These are phyloP conservation scores for Lentinus polychrous DNA, from an alignment of 1,284 basidiomycete genomes.

Conservation along the genomic window DNA sequence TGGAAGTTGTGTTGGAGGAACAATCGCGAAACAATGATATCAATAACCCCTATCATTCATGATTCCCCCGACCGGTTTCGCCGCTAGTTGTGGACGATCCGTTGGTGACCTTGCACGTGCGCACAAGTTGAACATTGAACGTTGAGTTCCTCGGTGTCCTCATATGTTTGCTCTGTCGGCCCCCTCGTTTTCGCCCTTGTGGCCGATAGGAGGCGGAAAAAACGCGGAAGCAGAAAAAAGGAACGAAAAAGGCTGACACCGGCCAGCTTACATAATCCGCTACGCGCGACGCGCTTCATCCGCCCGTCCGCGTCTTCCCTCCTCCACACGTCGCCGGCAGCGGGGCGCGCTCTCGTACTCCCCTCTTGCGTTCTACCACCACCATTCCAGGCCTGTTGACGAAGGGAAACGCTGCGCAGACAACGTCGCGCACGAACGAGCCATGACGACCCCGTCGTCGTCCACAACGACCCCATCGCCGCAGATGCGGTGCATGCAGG, in stretches of 20 bases:
- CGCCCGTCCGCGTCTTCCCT: conserved; percentile 5
- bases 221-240: background rate
- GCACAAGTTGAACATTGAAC: no score
- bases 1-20: no score
- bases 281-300: conserved; percentile 6
- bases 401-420: background rate
- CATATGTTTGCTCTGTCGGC: no score
- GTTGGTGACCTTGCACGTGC: no score
- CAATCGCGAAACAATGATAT: no score
- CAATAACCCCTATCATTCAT: no score
- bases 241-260: background rate
- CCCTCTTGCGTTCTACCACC: background rate
- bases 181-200: no score
- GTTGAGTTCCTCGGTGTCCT: no score
- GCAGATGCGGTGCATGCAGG: conserved; percentile 51
- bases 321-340: background rate
- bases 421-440: conserved; percentile 5
- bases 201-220: background rate
- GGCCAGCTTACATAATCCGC: background rate
- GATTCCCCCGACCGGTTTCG: no score
- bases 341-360: background rate
- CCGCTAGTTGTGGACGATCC: no score
- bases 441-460: conserved; percentile 70
- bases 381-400: background rate
- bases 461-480: conserved; percentile 74